A percentile compares a stretch with the other conserved stretches of the same genome.
Conservation (phyloP, 371 early-diverging fungal species). For the Smittium mucronatum region DNA sequence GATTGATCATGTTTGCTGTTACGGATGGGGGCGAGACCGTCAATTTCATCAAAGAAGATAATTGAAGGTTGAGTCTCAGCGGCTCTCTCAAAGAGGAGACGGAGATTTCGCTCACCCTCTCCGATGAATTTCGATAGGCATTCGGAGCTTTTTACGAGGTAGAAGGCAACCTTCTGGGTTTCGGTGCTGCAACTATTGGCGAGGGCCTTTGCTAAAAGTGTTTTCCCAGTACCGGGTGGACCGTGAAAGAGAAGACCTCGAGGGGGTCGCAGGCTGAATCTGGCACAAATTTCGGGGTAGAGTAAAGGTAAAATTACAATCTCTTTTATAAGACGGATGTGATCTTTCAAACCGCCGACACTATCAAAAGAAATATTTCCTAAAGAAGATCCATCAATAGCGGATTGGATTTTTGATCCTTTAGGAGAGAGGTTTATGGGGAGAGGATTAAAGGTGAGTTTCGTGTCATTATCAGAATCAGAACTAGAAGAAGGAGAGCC, state of each 20-base stretch:
- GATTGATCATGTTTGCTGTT: constrained; percentile 36
- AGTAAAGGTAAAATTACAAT: not conserved
- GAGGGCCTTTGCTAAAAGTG: constrained; percentile 94
- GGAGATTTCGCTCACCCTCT: constrained; percentile 97
- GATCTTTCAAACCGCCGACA: not conserved
- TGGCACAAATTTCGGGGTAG: not conserved
- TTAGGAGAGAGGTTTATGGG: not conserved
- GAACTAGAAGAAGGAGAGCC: not conserved
- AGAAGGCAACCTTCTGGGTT: constrained; percentile 57
- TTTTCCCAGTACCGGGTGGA: constrained; percentile 99
- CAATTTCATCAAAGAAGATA: constrained; percentile 99
- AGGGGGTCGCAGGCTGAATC: constrained; percentile 47
- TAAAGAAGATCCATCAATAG: not conserved
- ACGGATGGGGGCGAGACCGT: constrained; percentile 98
- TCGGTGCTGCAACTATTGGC: constrained; percentile 66
- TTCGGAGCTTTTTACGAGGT: constrained; percentile 92
- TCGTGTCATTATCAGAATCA: not conserved
- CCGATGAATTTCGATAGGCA: constrained; percentile 98
- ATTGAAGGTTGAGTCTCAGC: constrained; percentile 80
- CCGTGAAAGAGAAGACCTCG: constrained; percentile 96
- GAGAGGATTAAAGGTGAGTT: not conserved
- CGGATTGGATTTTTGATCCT: not conserved
- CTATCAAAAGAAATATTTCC: not conserved
- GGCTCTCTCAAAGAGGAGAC: constrained; percentile 96
- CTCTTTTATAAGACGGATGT: not conserved